These are phyloP conservation scores for Eucalyptus viminalis DNA, from an alignment of 345 rosid species.

Conservation along the genomic window DNA sequence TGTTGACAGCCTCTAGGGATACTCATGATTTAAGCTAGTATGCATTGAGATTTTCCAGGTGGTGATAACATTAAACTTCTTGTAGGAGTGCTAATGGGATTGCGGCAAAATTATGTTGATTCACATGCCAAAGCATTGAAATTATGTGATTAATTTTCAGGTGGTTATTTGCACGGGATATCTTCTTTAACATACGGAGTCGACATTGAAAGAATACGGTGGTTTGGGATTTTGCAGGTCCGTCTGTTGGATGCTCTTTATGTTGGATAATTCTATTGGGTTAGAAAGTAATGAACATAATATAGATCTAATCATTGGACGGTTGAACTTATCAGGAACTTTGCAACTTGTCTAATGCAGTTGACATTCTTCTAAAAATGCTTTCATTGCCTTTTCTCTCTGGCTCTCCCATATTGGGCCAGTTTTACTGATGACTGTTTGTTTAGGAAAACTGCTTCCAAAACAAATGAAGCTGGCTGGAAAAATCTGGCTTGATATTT, in stretches of 20 bases:
- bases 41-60: neutral
- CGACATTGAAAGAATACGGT: constrained; percentile 27
- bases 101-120: neutral
- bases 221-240: constrained; percentile 45
- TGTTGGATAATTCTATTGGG: neutral
- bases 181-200: constrained; percentile 31
- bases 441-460: neutral
- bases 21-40: neutral
- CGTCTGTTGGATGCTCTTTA: neutral
- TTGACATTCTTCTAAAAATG: neutral
- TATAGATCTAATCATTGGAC: neutral
- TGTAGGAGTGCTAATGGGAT: neutral
- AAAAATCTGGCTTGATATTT: neutral
- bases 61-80: neutral
- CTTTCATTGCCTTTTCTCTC: neutral
- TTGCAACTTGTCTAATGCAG: neutral
- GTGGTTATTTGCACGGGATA: constrained; percentile 35
- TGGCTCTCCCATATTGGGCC: neutral
- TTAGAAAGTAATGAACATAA: neutral
- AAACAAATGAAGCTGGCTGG: neutral
- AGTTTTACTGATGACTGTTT: neutral
- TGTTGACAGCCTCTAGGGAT: neutral
- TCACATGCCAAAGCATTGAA: neutral
- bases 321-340: neutral
- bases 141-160: constrained; percentile 2